These are phyloP conservation scores for maize (Zea mays) DNA, from an alignment of 176 grass and related monocot species.

Conservation along the genomic window Zm-B73-REFERENCE-NAM-5.0 NC_050103.1:140025001-140025500, in stretches of 20 bases:
- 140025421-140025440: not conserved
- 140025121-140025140: not conserved
- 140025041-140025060: not conserved
- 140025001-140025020: not conserved
- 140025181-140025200: not conserved
- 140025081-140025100: slow-evolving; percentile 16
- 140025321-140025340: not conserved
- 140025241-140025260: not conserved
- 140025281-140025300: not conserved
- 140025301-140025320: slow-evolving; percentile 11
- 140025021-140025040: not conserved
- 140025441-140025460: no score
- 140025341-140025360: slow-evolving; percentile 1
- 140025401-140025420: not conserved
- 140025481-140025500: no score
- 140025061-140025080: not conserved
- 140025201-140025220: not conserved
- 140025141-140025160: slow-evolving; percentile 10
- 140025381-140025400: not conserved
- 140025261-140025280: not conserved
- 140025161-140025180: not conserved
- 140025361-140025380: not conserved
- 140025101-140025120: not conserved
- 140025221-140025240: not conserved
- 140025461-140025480: no score